These are phyloP conservation scores for Pythium utonaiense DNA, from an alignment of 352 stramenopile species.

Conservation along the genomic window DNA sequence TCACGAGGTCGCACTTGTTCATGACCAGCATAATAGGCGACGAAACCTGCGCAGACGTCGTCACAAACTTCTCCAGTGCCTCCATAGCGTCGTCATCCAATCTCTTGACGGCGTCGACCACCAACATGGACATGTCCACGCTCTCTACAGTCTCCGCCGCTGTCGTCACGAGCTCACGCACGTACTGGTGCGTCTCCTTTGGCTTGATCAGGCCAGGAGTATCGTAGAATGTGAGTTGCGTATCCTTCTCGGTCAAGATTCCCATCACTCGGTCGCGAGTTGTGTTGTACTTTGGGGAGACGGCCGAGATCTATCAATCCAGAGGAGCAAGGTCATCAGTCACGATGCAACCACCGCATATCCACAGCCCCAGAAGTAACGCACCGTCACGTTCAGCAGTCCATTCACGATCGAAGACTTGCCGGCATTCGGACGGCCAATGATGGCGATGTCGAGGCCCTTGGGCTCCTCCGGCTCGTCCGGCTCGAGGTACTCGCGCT, in stretches of 20 bases:
- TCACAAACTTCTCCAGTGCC: constrained; percentile 76
- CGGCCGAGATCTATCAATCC: constrained; percentile 72
- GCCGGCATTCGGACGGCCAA: constrained; percentile 82
- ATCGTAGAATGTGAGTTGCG: constrained; percentile 84
- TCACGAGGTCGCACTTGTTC: constrained; percentile 82
- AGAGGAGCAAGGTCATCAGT: too few species aligned
- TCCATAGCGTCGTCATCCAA: constrained; percentile 76
- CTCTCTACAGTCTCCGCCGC: constrained; percentile 73
- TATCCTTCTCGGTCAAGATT: constrained; percentile 70
- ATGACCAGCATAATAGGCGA: constrained; percentile 84
- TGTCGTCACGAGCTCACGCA: constrained; percentile 74
- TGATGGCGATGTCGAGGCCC: constrained; percentile 74
- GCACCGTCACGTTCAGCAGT: constrained; percentile 67
- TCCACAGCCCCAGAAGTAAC: background rate
- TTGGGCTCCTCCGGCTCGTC: constrained; percentile 65
- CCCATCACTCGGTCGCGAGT: constrained; percentile 76
- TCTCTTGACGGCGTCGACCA: constrained; percentile 83
- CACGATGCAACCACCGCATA: background rate
- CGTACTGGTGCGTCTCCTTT: constrained; percentile 83
- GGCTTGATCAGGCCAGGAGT: constrained; percentile 84
- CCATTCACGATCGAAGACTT: constrained; percentile 87
- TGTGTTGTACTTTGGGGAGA: constrained; percentile 88
- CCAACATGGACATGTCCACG: constrained; percentile 83
- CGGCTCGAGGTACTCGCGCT: constrained; percentile 70
- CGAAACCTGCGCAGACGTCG: constrained; percentile 63